These are phyloP conservation scores for Simplicillium sp. DNA, from an alignment of 2,329 filamentous ascomycete species.

Conservation along the genomic window DNA sequence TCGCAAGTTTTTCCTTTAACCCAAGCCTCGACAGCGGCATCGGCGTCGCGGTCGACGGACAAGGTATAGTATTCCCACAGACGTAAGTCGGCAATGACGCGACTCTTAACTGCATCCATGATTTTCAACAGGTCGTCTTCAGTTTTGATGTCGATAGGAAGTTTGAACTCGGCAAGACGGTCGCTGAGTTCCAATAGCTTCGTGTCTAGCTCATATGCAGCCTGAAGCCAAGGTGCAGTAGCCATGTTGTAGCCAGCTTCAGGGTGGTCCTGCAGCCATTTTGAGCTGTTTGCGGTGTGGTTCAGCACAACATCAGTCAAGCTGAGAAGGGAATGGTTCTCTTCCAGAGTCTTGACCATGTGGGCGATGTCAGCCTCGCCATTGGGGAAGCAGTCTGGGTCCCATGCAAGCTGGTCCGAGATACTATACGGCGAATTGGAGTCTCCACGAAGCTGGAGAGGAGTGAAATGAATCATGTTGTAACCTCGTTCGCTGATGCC, in stretches of 20 bases:
- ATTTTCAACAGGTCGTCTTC: constrained; percentile 67
- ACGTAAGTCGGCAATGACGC: constrained; percentile 66
- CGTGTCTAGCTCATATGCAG: constrained; percentile 53
- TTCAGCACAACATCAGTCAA: constrained; percentile 97
- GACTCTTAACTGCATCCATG: constrained; percentile 74
- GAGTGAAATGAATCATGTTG: constrained; percentile 99
- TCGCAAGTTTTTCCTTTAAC: constrained; percentile 45
- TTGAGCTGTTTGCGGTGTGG: constrained; percentile 91
- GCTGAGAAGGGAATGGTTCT: constrained; percentile 73
- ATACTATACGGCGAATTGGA: constrained; percentile 98
- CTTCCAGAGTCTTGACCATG: constrained; percentile 73
- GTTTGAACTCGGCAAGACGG: constrained; percentile 57
- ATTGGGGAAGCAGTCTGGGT: constrained; percentile 69
- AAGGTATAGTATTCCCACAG: constrained; percentile 93
- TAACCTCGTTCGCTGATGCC: constrained; percentile 89
- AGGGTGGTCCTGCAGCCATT: constrained; percentile 89
- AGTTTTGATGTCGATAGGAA: constrained; percentile 65
- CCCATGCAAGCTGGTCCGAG: constrained; percentile 84
- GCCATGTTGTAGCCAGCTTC: constrained; percentile 91
- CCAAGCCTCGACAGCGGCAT: constrained; percentile 66
- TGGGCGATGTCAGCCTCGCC: constrained; percentile 74
- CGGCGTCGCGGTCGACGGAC: constrained; percentile 64
- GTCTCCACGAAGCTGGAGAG: constrained; percentile 74
- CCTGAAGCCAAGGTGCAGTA: constrained; percentile 71
- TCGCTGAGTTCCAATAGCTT: constrained; percentile 66